Base-by-base conservation (phyloP, 768 basidiomycete species). In the Boletus pseudo-olivaceus region DNA sequence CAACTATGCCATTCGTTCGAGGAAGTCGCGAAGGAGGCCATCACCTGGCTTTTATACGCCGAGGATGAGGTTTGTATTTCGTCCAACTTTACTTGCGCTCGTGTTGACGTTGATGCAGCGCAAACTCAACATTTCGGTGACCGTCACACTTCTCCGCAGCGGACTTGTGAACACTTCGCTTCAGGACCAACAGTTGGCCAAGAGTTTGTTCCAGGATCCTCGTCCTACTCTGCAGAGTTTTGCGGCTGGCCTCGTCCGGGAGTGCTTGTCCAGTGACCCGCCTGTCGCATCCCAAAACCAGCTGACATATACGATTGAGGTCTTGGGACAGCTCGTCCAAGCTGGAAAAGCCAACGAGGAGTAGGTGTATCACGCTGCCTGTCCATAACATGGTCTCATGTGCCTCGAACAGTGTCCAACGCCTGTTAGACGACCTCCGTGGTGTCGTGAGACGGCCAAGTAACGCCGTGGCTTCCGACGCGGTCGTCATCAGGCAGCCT, bases 121-220 rank as follows among this genome's bases (percentile, higher is more conserved):
- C 63, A 99, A 99, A 74, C 89, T 90, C 73, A 98, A 98, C 66
- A 86, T 98, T 11, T 83, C 93, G 11, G 96, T 97, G 59, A 97
- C 94, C 0, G 84, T 92, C 29, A 90, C 92, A 2, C 80, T 99
- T 35, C 75, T 98, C 50, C 84, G 88, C 41, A 90, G 90, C 50
- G 85, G 89, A 47, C 81, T 98, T 23, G 79, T 99, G 67, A 83
- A 81, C 58, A 76, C 84, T 32, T 75, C 76, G 15, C 82, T 93
- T 35, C 87, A 93, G 65, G 97, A 99, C 69, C 85, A 89, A 58
- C 92, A 95, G 67, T 75, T 99, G 37, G 93, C 93, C 26, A 93
- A 94, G 69, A 81, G 87, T 56, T 73, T 98, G 55, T 80, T 82
- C 61, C 83, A 84, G 14, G 89, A 95, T 59, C 83, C 90, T 62